These are phyloP conservation scores for Neoscytalidium dimidiatum DNA, from an alignment of 2,329 filamentous ascomycete genomes.

Conservation along the genomic window DNA sequence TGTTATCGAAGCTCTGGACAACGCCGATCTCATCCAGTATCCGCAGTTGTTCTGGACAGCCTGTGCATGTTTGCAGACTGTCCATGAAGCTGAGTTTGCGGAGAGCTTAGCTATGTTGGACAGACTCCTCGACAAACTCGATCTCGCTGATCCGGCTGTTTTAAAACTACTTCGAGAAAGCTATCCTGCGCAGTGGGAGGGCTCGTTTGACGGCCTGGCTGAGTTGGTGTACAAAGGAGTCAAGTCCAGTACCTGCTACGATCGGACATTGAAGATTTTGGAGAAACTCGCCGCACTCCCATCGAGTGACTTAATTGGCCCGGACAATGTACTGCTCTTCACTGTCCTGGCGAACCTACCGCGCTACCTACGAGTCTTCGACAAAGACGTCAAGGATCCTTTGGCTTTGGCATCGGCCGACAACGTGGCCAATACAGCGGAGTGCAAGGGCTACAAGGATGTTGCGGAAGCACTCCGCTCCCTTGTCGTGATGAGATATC, in stretches of 20 bases:
- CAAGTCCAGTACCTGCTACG: slow-evolving; percentile 80
- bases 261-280: slow-evolving; percentile 74
- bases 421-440: slow-evolving; percentile 70
- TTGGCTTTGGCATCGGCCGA: slow-evolving; percentile 61
- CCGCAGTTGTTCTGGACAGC: slow-evolving; percentile 98
- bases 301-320: slow-evolving; percentile 77
- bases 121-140: slow-evolving; percentile 78
- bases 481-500: slow-evolving; percentile 68
- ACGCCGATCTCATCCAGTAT: slow-evolving; percentile 79
- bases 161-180: slow-evolving; percentile 73
- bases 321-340: slow-evolving; percentile 80
- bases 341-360: slow-evolving; percentile 90
- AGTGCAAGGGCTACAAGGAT: slow-evolving; percentile 67
- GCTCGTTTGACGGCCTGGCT: slow-evolving; percentile 82
- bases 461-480: slow-evolving; percentile 70
- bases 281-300: slow-evolving; percentile 78
- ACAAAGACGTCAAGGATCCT: slow-evolving; percentile 59
- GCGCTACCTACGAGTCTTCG: slow-evolving; percentile 77
- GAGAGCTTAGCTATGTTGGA: slow-evolving; percentile 92
- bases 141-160: slow-evolving; percentile 71
- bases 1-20: slow-evolving; percentile 81
- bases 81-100: slow-evolving; percentile 92
- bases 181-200: slow-evolving; percentile 85
- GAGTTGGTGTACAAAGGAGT: slow-evolving; percentile 87
- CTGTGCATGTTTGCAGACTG: slow-evolving; percentile 92